phyloP scores from a whole-genome alignment of 1,284 basidiomycete genomes.

The Rhodotorula glutinis region DNA sequence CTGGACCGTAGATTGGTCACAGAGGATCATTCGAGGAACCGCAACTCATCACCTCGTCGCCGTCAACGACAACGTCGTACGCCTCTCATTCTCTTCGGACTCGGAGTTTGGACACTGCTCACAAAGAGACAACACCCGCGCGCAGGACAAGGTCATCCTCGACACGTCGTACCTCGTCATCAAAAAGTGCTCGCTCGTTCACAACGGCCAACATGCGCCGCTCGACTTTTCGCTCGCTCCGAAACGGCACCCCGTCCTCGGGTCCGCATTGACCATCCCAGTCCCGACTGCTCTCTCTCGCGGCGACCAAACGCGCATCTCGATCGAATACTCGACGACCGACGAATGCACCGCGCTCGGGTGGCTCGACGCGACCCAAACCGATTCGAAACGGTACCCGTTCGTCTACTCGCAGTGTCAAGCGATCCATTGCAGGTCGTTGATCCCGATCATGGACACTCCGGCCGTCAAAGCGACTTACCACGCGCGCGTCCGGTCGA shows the following conservation, averaged over 20 bases:
- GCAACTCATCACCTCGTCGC: slow-evolving; percentile 66
- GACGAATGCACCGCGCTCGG: slow-evolving; percentile 79
- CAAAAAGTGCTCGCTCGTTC: slow-evolving; percentile 49
- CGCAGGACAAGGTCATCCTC: slow-evolving; percentile 50
- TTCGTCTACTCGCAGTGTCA: slow-evolving; percentile 67
- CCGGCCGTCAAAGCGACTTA: slow-evolving; percentile 53
- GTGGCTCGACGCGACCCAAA: slow-evolving; percentile 90
- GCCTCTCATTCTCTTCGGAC: too few relatives aligned
- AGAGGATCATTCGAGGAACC: slow-evolving; percentile 65
- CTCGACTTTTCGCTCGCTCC: slow-evolving; percentile 17
- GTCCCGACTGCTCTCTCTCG: slow-evolving; percentile 52
- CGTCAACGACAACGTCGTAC: slow-evolving; percentile 57
- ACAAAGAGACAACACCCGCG: too few relatives aligned
- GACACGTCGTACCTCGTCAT: slow-evolving; percentile 76
- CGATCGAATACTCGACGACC: slow-evolving; percentile 70
- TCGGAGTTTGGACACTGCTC: too few relatives aligned
- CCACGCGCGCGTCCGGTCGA: slow-evolving; percentile 66
- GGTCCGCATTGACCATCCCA: slow-evolving; percentile 61
- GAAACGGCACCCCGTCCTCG: slow-evolving; percentile 54
- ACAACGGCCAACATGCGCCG: slow-evolving; percentile 20
- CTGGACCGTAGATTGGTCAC: slow-evolving; percentile 77
- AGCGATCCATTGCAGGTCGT: slow-evolving; percentile 74
- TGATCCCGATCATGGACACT: slow-evolving; percentile 76
- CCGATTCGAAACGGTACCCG: slow-evolving; percentile 77
- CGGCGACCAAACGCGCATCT: slow-evolving; percentile 58